Conservation (phyloP, 2,329 filamentous ascomycete genomes). For the Claviceps sp. region DNA sequence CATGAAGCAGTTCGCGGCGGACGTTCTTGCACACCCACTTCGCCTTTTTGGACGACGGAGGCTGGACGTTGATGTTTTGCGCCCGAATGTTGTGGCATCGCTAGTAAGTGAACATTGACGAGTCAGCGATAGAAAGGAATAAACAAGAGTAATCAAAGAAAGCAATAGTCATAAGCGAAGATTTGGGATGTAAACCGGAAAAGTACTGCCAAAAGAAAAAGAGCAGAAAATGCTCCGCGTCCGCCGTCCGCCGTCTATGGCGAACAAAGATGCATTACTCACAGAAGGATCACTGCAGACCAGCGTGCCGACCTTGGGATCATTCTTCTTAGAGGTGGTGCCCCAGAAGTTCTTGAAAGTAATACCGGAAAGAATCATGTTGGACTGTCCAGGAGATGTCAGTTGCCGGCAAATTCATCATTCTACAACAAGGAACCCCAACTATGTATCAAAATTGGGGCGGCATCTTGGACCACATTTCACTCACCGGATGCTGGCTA, state of each 20-base stretch:
- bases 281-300: neutral
- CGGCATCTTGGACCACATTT: too few species aligned
- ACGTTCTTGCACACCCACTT: neutral
- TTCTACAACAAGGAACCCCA: neutral
- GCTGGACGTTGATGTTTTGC: neutral
- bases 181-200: too few species aligned
- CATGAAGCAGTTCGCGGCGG: neutral
- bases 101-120: too few species aligned
- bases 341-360: neutral
- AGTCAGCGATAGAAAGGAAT: too few species aligned
- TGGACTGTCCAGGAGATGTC: neutral
- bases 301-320: neutral
- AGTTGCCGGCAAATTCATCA: neutral
- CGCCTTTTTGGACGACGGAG: neutral
- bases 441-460: too few species aligned
- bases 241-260: too few species aligned
- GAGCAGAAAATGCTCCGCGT: too few species aligned
- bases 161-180: too few species aligned
- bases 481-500: neutral
- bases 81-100: neutral
- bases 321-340: neutral
- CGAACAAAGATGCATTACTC: neutral
- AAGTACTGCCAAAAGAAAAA: too few species aligned
- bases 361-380: neutral
- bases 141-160: too few species aligned